Conservation (phyloP, 345 rosid genomes). For the Brassica nigra region DNA sequence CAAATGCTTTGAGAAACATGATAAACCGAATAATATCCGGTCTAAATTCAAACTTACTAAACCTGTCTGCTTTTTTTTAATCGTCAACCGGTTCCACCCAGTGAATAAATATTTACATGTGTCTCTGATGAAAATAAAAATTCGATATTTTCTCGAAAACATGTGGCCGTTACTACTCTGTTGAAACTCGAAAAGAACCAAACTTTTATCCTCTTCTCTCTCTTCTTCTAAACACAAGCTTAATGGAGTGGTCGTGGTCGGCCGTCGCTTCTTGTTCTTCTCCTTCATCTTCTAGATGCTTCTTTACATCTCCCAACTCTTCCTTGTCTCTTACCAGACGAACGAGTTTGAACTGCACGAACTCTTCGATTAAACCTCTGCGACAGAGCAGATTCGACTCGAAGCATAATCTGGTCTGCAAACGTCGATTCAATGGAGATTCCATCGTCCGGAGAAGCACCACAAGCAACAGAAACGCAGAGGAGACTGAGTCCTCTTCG, state of each 20-base stretch:
- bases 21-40: background rate
- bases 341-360: background rate
- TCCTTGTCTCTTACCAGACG: conserved; percentile 11
- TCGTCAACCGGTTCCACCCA: too few relatives aligned
- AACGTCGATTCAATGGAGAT: conserved; percentile 34
- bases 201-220: conserved; percentile 15
- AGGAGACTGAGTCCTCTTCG: conserved; percentile 30
- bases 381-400: conserved; percentile 9
- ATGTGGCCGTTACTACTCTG: conserved; percentile 34
- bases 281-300: conserved; percentile 21
- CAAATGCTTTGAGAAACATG: background rate
- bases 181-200: conserved; percentile 24
- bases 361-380: background rate
- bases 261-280: conserved; percentile 34
- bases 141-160: background rate
- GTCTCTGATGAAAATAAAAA: conserved; percentile 21
- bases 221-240: conserved; percentile 17
- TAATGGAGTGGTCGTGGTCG: conserved; percentile 40
- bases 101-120: background rate
- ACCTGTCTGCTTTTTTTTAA: background rate
- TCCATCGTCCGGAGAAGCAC: conserved; percentile 37
- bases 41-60: background rate
- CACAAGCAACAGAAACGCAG: conserved; percentile 35
- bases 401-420: conserved; percentile 21
- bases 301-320: conserved; percentile 19